Conservation (phyloP, 768 basidiomycete species). For the Suillus decipiens region DNA sequence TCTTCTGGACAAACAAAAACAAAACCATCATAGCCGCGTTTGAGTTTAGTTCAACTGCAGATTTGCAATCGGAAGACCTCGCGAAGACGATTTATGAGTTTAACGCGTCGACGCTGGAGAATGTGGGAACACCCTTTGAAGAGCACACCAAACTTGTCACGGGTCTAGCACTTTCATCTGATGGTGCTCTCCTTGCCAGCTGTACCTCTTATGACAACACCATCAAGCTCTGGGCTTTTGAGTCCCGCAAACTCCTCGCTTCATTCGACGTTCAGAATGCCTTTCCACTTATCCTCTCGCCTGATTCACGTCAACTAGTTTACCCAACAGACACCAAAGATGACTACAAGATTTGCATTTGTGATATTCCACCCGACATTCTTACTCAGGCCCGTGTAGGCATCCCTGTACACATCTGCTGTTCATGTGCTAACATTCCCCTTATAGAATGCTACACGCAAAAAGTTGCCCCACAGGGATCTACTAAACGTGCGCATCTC, state of each 20-base stretch:
- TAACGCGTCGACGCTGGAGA: not conserved
- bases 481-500: not conserved
- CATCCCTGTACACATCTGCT: no score
- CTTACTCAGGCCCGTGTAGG: no score
- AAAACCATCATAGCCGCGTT: not conserved
- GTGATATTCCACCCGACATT: no score
- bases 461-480: not conserved
- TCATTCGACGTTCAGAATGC: constrained; percentile 29
- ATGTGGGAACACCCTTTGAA: not conserved
- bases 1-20: no score
- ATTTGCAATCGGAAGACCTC: not conserved
- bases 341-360: no score
- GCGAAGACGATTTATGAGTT: not conserved
- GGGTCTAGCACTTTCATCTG: not conserved
- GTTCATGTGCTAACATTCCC: not conserved
- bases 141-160: not conserved
- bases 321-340: no score
- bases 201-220: no score
- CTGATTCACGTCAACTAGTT: no score
- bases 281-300: constrained; percentile 5
- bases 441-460: not conserved
- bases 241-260: not conserved
- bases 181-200: not conserved
- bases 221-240: not conserved
- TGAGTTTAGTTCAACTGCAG: not conserved